Base-by-base conservation (phyloP, 257 asterid genomes). In the Euphrasia confusa region DNA sequence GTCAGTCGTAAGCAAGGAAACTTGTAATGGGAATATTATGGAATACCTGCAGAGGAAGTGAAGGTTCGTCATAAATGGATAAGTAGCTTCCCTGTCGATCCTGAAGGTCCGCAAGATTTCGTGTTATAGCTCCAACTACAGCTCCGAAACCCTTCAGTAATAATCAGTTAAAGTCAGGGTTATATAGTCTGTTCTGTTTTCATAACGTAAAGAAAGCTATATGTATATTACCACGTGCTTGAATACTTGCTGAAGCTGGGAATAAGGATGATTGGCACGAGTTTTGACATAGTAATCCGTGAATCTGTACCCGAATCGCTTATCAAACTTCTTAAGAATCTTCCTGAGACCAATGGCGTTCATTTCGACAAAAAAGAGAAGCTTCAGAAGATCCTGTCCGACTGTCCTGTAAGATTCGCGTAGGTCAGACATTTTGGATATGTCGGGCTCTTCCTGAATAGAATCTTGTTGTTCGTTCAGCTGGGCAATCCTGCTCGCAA, bases 41-140 rank as follows among this genome's bases (percentile, higher is more conserved):
- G 30, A 67, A 72, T 60, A 81, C 99, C 97, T 93, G 85, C 47
- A 87, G 79, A 4, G 94, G 85, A 53, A 85, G 91, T 48, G 92
- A 74, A 17, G 99, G 97, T 76, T 87, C 80, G 64, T 93, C 99
- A 68, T 93, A 93, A 60, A 93, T 93, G 2, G 99, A 93, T 68
- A 93, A 79, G 82, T 93, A 93, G 82, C 99, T 89, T 57, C 99
- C 97, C 71, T 85, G 97, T 65, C 89, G 87, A 64, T 85, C 96
- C 83, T 93, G 94, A 74, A 93, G 96, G 73, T 93, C 96, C 9
- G 84, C 91, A 72, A 93, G 95, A 74, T 93, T 93, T 54, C 97
- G 95, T 40, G 99, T 85, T 77, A 93, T 84, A 70, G 99, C 97
- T 74, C 99, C 99, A 67, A 93, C 89, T 57, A 93, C 99, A 64